phyloP scores from a whole-genome alignment of 495 filamentous ascomycete genomes.

The Aspergillus kassunensis region DNA sequence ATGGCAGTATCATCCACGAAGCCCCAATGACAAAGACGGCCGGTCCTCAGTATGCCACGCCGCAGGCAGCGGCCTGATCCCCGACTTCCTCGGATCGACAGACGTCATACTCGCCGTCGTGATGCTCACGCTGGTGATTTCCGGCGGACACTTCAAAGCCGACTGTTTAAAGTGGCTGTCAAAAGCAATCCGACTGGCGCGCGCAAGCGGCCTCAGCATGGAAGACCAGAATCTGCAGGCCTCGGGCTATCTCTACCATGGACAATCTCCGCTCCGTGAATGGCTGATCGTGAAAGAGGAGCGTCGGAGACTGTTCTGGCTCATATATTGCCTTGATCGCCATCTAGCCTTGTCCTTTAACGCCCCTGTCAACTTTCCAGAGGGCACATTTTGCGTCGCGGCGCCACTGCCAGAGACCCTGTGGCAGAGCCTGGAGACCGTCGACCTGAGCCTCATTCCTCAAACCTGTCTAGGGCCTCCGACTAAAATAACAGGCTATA shows the following conservation, averaged over 20 bases:
- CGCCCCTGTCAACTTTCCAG: constrained; percentile 1
- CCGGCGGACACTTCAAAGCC: constrained; percentile 8
- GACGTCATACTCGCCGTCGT: constrained; percentile 9
- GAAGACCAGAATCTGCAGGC: constrained; percentile 7
- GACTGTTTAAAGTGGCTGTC: constrained; percentile 8
- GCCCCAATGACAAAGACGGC: constrained; percentile 4
- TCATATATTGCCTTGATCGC: constrained; percentile 10
- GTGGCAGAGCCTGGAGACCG: constrained; percentile 6
- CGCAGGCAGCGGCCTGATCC: constrained; percentile 6
- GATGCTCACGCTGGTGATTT: constrained; percentile 5
- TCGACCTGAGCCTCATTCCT: constrained; percentile 1
- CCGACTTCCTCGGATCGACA: constrained; percentile 7
- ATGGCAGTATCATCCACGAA: constrained; percentile 11
- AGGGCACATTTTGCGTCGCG: constrained; percentile 11
- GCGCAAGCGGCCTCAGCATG: constrained; percentile 6
- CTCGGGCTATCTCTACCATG: not conserved
- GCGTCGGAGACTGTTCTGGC: constrained; percentile 8
- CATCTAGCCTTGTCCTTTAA: constrained; percentile 10
- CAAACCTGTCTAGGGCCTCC: not conserved
- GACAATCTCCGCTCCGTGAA: constrained; percentile 1
- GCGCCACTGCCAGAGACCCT: constrained; percentile 3
- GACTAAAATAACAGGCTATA: constrained; percentile 3
- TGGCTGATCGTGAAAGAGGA: constrained; percentile 11
- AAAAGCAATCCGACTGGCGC: constrained; percentile 1
- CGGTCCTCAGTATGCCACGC: constrained; percentile 7